phyloP scores from a whole-genome alignment of 2,329 filamentous ascomycete species.

The Neonectria neomacrospora region DNA sequence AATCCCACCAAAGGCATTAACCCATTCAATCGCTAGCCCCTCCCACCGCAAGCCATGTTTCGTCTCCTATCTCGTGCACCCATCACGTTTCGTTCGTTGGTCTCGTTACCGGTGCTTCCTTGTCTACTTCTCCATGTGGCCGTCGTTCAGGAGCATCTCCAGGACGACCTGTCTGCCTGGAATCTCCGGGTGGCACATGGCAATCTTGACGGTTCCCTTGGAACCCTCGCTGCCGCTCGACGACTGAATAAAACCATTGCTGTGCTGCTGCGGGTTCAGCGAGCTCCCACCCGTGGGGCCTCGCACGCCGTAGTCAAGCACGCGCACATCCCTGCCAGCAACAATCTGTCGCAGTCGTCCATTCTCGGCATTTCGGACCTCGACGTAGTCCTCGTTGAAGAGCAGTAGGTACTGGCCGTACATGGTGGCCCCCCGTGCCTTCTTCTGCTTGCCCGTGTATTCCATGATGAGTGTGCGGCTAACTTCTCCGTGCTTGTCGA shows the following conservation, averaged over 20 bases:
- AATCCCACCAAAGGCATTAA: constrained; percentile 7
- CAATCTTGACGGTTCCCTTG: constrained; percentile 88
- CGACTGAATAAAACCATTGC: constrained; percentile 50
- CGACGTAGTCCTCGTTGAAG: constrained; percentile 96
- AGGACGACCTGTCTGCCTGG: constrained; percentile 87
- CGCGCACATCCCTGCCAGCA: constrained; percentile 87
- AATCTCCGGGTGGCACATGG: constrained; percentile 92
- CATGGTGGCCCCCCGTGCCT: constrained; percentile 85
- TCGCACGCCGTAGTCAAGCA: constrained; percentile 85
- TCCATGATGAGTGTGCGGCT: constrained; percentile 96
- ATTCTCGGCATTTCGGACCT: constrained; percentile 96
- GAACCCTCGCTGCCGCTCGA: constrained; percentile 58
- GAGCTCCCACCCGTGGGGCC: constrained; percentile 66
- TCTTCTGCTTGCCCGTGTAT: constrained; percentile 88
- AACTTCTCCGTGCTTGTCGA: constrained; percentile 98
- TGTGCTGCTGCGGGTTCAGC: constrained; percentile 46
- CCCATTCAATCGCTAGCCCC: constrained; percentile 6
- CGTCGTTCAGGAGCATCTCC: constrained; percentile 92
- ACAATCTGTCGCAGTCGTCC: constrained; percentile 94
- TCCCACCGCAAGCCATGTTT: constrained; percentile 10
- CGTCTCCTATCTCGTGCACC: constrained; percentile 11
- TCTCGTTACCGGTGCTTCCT: constrained; percentile 11
- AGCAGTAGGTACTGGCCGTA: constrained; percentile 92
- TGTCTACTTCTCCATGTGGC: constrained; percentile 65
- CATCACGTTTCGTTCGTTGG: constrained; percentile 17